A percentile compares a stretch with the other conserved stretches of the same genome.
Conservation (phyloP, 2,329 filamentous ascomycete species). For the Tolypocladium sp. region DNA sequence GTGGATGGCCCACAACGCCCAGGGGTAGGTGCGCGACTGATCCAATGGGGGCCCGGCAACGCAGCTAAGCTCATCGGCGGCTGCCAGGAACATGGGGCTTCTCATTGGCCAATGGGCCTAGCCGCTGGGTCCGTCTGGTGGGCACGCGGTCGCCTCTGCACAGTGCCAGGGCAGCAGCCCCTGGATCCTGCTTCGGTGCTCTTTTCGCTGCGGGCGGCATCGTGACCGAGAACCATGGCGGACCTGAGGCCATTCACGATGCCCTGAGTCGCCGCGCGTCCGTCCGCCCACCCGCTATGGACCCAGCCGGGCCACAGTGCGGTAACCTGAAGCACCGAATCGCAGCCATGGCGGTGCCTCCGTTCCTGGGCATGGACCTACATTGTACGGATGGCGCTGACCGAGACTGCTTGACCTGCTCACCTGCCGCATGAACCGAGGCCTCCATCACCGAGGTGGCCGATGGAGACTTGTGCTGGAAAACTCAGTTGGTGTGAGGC, state of each 20-base stretch:
- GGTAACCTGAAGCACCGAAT: neutral
- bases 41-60: neutral
- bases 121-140: neutral
- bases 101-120: constrained; percentile 1
- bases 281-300: neutral
- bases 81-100: constrained; percentile 2
- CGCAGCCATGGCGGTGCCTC: neutral
- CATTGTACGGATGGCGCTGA: neutral
- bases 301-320: neutral
- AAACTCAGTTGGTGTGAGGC: constrained; percentile 4
- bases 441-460: neutral
- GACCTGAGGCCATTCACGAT: neutral
- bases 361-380: neutral
- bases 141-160: neutral
- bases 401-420: neutral
- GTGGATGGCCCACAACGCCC: neutral
- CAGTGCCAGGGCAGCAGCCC: neutral
- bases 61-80: neutral
- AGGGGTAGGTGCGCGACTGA: neutral
- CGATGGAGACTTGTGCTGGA: neutral
- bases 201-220: neutral
- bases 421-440: neutral
- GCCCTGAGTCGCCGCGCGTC: neutral
- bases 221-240: neutral
- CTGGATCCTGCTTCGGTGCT: neutral